Conservation (phyloP, 257 asterid species). For the Thymus quinquecostatus region DNA sequence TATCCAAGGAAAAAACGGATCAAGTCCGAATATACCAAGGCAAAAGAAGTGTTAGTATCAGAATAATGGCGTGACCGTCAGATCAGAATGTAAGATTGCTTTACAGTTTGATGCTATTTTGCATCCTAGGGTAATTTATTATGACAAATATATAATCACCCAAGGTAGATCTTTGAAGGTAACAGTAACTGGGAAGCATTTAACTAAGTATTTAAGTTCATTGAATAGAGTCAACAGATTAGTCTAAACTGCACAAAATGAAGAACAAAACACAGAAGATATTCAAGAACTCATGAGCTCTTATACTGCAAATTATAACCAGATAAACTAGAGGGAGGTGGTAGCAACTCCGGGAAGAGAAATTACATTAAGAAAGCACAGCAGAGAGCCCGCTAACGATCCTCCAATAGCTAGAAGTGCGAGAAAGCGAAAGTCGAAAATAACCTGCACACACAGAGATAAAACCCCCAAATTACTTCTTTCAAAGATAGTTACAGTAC, state of each 20-base stretch:
- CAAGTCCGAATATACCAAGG: not conserved
- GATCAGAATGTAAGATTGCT: not conserved
- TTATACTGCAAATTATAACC: too few relatives aligned
- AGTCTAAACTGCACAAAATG: not conserved
- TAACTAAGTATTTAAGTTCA: too few relatives aligned
- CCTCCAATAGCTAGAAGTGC: constrained; percentile 89
- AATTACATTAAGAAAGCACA: constrained; percentile 88
- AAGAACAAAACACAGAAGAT: too few relatives aligned
- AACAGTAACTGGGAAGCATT: too few relatives aligned
- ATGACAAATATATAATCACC: not conserved
- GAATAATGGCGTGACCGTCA: not conserved
- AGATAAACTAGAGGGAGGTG: too few relatives aligned
- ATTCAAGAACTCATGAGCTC: too few relatives aligned
- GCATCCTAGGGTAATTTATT: not conserved
- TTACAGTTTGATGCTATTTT: not conserved
- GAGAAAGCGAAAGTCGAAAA: constrained; percentile 85
- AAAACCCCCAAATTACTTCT: constrained; percentile 4
- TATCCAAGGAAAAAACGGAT: not conserved
- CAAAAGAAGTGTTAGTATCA: not conserved
- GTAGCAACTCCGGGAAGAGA: constrained; percentile 17
- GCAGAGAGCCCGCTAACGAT: constrained; percentile 85
- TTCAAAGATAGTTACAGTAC: not conserved
- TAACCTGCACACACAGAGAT: constrained; percentile 47
- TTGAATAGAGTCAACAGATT: not conserved
- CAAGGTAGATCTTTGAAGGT: not conserved